Evolutionary conservation across 768 basidiomycete genomes (phyloP), one percentile per base, ranked within the genome.

Genomic region (Hirschioporus abietinus): DNA sequence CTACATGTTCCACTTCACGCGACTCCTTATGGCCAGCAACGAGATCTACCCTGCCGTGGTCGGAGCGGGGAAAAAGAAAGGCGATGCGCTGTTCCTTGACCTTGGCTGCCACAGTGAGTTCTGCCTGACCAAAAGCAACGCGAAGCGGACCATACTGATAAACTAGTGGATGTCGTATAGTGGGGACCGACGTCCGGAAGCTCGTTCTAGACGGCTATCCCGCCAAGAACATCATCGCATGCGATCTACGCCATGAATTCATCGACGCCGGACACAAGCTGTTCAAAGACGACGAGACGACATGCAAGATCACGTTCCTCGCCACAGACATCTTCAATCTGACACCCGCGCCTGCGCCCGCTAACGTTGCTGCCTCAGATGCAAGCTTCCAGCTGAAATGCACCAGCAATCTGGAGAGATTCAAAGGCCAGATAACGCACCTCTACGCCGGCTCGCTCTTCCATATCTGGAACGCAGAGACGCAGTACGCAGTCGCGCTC

Each of bases 381-480:
- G 42, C 42, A 20, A 52, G 12, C 20, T 52, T 57, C 0, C 36
- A 63, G 6, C 57, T 68, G 23, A 34, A 52, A 0, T 23, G 68
- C 17, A 70, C 74, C 10, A 68, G 60, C 1, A 52, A 64, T 30
- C 70, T 78, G 9, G 63, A 70, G 17, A 70, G 73, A 23, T 71
- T 78, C 15, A 67, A 65, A 15, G 74, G 72, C 42, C 35, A 70
- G 23, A 65, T 76, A 25, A 72, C 70, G 58, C 72, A 75, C 67
- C 65, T 78, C 34, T 77, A 78, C 66, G 66, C 74, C 2, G 76
- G 76, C 4, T 73, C 77, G 20, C 67, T 79, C 10, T 79, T 79
- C 68, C 76, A 79, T 61, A 70, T 78, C n/a, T 77, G 76, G 64
- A 73, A 76, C 68, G 73, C 75, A 67, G 60, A 69, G 23, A 75